Evolutionary conservation across 1,284 basidiomycete genomes (phyloP), one percentile per base, ranked within the genome.

Genomic region (Ustilago esculenta): DNA sequence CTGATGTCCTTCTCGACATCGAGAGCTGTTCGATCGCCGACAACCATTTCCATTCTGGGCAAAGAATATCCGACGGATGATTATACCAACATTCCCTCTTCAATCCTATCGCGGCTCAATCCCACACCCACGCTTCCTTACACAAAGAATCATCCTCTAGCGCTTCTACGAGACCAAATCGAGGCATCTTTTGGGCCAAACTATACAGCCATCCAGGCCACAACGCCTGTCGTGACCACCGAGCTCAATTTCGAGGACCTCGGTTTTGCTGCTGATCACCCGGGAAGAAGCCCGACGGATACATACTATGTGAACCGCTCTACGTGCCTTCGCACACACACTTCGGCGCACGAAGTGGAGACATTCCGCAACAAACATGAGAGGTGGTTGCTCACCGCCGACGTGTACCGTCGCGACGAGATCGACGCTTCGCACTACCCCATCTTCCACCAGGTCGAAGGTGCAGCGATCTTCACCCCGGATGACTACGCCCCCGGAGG

Each of bases 391-490:
- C 86, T 98, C 44, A 92, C 94, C 1, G 94, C 96, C n/a, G 96
- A 99, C 84, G 96, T 99, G 41, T 99, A 98, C 84, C 85, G 96
- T 37, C 88, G 96, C 70, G 96, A 99, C 87, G 96, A 98, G 84
- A 98, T 99, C 71, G 96, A 99, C 84, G 87, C 88, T 18, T 92
- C 90, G 10, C 96, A 99, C 83, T 98, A 98, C 83, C 96, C 96
- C 17, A 91, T 97, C 39, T 99, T 99, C 82, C 96, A 99, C 84
- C 96, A 99, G 84, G 93, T 97, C 85, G 96, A 99, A 83, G 96
- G 95, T 27, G 93, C 94, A 18, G 86, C 89, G 37, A 88, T 97
- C 45, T 94, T 91, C 72, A 23, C 45, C 1, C 42, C 47, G n/a
- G 46, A 50, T 0, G 83, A 85, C 30, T 76, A 76, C 40, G 84